Evolutionary conservation across 768 basidiomycete genomes (phyloP).

Genomic region (Dioszegia aurantiaca): DNA sequence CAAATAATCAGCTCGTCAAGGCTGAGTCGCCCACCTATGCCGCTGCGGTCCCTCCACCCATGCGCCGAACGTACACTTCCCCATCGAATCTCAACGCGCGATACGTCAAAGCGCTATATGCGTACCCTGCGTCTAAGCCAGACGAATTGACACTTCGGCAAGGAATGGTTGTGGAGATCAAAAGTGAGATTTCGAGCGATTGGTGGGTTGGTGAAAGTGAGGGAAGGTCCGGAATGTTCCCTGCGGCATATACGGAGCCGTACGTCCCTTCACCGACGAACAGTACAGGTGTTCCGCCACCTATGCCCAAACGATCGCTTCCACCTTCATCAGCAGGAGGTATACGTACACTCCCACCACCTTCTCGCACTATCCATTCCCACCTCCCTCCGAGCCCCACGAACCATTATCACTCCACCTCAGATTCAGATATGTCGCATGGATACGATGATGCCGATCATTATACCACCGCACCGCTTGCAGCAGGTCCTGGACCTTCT

Average conservation of each 20-base stretch:
- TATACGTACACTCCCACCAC: slow-evolving; percentile 2
- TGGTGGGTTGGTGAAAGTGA: slow-evolving; percentile 83
- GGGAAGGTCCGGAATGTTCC: slow-evolving; percentile 76
- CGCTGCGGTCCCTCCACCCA: slow-evolving; percentile 25
- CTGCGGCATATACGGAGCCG: slow-evolving; percentile 67
- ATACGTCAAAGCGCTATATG: slow-evolving; percentile 66
- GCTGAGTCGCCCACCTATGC: slow-evolving; percentile 15
- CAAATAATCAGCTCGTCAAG: neutral
- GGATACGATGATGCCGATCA: slow-evolving; percentile 22
- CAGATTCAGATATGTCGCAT: slow-evolving; percentile 18
- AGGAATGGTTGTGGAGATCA: slow-evolving; percentile 71
- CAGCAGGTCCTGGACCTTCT: no score
- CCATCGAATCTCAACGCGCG: slow-evolving; percentile 15
- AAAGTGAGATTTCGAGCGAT: slow-evolving; percentile 77
- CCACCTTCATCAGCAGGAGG: slow-evolving; percentile 31
- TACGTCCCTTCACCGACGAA: slow-evolving; percentile 43
- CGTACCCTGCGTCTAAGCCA: slow-evolving; percentile 64
- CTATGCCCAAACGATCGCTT: slow-evolving; percentile 26
- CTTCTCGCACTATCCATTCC: neutral
- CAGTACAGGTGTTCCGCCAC: slow-evolving; percentile 22
- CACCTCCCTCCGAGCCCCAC: slow-evolving; percentile 22
- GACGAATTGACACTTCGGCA: slow-evolving; percentile 75
- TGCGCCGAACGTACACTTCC: slow-evolving; percentile 31
- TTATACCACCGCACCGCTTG: slow-evolving; percentile 16
- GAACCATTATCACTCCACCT: slow-evolving; percentile 8